phyloP scores from a whole-genome alignment of 1,284 basidiomycete genomes.

The Trametes hirsuta region DNA sequence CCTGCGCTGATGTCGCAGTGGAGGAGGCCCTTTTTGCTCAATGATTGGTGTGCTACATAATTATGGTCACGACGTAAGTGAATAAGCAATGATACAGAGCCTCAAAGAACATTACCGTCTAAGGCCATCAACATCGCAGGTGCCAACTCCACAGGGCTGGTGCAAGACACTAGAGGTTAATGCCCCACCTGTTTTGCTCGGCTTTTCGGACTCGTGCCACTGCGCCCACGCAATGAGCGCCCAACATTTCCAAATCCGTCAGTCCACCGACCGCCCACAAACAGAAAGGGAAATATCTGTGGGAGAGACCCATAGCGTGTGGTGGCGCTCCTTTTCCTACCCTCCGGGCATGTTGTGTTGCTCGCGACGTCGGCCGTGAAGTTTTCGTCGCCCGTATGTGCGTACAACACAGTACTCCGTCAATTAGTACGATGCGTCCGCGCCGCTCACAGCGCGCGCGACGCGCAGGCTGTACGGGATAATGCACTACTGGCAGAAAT shows the following conservation, averaged over 20 bases:
- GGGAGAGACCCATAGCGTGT: too few species aligned
- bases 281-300: too few species aligned
- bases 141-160: not conserved
- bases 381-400: constrained; percentile 8
- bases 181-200: too few species aligned
- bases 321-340: too few species aligned
- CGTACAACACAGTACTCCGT: not conserved
- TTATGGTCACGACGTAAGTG: not conserved
- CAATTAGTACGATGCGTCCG: not conserved
- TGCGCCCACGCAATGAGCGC: too few species aligned
- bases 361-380: not conserved
- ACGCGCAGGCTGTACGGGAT: constrained; percentile 8
- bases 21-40: not conserved
- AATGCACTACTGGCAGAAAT: constrained; percentile 16
- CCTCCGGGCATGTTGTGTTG: too few species aligned
- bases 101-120: not conserved
- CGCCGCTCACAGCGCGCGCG: not conserved
- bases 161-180: too few species aligned
- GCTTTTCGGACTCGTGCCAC: too few species aligned
- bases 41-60: not conserved
- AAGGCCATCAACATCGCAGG: not conserved
- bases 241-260: too few species aligned
- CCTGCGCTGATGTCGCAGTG: not conserved
- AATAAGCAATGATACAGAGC: not conserved
- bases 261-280: too few species aligned